These are phyloP conservation scores for Cajanus cajan DNA, from an alignment of 306 rosid genomes.

Conservation along the genomic window DNA sequence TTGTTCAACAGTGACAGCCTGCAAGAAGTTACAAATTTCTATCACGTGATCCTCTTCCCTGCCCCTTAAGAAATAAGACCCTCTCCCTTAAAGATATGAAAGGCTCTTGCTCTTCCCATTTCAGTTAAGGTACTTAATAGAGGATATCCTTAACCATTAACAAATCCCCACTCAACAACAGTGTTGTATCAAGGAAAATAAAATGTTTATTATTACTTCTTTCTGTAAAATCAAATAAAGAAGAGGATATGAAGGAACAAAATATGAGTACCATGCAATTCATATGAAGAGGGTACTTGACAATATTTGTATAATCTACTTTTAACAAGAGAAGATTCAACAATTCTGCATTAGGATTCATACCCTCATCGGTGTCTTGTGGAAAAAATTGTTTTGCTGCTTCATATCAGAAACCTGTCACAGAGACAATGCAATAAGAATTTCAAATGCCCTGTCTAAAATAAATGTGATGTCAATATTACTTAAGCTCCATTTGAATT, in stretches of 20 bases:
- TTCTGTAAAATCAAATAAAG: neutral
- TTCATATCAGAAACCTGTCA: slow-evolving; percentile 63
- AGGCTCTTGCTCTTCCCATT: slow-evolving; percentile 7
- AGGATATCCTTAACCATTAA: neutral
- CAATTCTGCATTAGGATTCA: slow-evolving; percentile 9
- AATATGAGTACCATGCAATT: neutral
- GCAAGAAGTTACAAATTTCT: slow-evolving; percentile 34
- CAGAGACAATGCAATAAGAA: slow-evolving; percentile 31
- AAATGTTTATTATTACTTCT: neutral
- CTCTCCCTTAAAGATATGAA: slow-evolving; percentile 22
- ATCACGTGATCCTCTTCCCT: slow-evolving; percentile 23
- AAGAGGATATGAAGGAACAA: neutral
- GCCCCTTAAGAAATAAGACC: neutral
- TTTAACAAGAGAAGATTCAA: slow-evolving; percentile 20
- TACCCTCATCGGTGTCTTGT: slow-evolving; percentile 78
- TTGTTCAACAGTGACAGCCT: slow-evolving; percentile 63
- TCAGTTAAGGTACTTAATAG: slow-evolving; percentile 16
- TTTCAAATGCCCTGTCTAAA: neutral
- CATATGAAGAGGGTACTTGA: neutral
- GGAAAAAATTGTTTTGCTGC: slow-evolving; percentile 65
- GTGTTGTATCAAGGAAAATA: neutral
- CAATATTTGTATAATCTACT: slow-evolving; percentile 12
- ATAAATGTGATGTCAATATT: slow-evolving; percentile 9
- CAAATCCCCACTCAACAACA: neutral
- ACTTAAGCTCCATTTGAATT: neutral